Evolutionary conservation across 78 protist genomes (phyloP).

Genomic region (Pigoraptor vietnamica): DNA sequence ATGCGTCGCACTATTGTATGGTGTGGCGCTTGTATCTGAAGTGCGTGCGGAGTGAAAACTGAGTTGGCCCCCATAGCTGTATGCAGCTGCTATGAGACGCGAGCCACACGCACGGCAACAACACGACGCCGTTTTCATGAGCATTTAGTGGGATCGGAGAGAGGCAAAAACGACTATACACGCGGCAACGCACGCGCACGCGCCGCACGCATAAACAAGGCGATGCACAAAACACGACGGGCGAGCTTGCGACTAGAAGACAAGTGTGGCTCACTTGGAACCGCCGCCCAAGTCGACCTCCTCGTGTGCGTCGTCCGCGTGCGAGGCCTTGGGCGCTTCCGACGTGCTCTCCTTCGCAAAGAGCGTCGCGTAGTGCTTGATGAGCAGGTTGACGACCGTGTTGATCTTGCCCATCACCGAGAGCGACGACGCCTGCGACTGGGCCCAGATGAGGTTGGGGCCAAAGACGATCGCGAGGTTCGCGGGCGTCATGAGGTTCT

Average conservation of each 20-base stretch:
- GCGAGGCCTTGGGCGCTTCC: neutral
- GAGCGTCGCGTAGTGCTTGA: neutral
- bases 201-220: neutral
- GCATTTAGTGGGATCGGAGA: no score
- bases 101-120: no score
- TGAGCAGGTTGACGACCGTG: neutral
- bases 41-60: no score
- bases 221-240: neutral
- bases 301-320: neutral
- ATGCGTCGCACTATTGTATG: no score
- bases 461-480: slow-evolving; percentile 3
- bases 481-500: neutral
- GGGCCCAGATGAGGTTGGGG: neutral
- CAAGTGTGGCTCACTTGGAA: neutral
- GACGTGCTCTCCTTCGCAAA: neutral
- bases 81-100: no score
- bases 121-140: no score
- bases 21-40: no score
- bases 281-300: neutral
- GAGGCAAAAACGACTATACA: neutral
- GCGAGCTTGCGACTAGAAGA: no score
- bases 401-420: neutral
- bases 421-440: neutral
- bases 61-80: no score
- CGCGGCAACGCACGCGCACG: neutral